A percentile compares a stretch with the other conserved stretches of the same genome.
Conservation (phyloP, 441 rosid species). For the Euphorbia corollata region DNA sequence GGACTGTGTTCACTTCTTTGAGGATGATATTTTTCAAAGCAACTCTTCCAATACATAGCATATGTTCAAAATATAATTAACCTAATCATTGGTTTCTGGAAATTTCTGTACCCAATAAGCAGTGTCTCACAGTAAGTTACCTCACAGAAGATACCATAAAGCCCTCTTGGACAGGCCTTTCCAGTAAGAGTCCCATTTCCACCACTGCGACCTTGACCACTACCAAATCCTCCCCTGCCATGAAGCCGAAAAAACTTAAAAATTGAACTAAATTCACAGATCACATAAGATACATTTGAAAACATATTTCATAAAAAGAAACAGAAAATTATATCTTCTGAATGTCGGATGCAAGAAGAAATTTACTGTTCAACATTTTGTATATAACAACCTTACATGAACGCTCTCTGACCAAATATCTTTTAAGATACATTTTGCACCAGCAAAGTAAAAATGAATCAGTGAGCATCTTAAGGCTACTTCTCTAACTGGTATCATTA, state of each 20-base stretch:
- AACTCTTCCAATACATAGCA: neutral
- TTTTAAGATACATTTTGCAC: neutral
- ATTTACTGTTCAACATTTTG: constrained; percentile 5
- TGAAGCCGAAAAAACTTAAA: constrained; percentile 11
- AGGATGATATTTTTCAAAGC: neutral
- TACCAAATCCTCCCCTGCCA: constrained; percentile 74
- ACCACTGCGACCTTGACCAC: constrained; percentile 55
- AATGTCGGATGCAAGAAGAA: constrained; percentile 5
- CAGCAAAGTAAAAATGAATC: neutral
- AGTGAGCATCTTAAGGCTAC: constrained; percentile 3
- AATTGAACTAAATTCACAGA: constrained; percentile 18
- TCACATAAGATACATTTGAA: constrained; percentile 7
- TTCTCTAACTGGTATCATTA: neutral
- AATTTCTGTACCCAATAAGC: neutral
- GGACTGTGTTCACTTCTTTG: neutral
- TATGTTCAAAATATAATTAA: neutral
- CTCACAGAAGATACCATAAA: constrained; percentile 80
- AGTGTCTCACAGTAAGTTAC: constrained; percentile 28
- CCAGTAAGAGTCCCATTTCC: constrained; percentile 79
- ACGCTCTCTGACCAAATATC: neutral
- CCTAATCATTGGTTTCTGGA: neutral
- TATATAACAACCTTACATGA: neutral
- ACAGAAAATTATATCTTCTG: constrained; percentile 9
- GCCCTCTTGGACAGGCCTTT: constrained; percentile 81
- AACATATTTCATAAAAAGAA: constrained; percentile 10